phyloP scores from a whole-genome alignment of 305 asterid genomes.

The Nicotiana rustica region DNA sequence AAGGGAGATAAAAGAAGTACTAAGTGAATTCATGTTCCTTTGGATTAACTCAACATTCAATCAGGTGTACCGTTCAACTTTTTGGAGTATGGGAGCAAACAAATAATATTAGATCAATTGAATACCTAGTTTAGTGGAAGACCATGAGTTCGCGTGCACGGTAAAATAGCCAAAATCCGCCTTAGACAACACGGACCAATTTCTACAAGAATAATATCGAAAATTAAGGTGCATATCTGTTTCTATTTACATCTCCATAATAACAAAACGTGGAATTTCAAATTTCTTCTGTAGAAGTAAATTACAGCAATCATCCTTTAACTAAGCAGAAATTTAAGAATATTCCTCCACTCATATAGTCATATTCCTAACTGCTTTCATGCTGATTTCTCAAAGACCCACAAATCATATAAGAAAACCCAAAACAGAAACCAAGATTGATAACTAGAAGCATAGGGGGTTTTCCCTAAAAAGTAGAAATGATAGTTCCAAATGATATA shows the following conservation, averaged over 20 bases:
- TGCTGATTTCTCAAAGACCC: constrained; percentile 21
- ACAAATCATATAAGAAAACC: neutral
- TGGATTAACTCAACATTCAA: no score
- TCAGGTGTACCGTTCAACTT: no score
- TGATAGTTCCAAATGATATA: neutral
- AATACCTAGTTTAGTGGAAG: no score
- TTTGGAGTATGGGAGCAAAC: no score
- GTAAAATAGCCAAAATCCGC: no score
- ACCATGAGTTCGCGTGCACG: no score
- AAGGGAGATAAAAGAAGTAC: no score
- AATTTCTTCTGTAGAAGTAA: constrained; percentile 2
- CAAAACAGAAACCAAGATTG: neutral
- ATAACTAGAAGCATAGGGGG: neutral
- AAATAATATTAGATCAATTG: no score
- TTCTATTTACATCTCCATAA: neutral
- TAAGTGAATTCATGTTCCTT: no score
- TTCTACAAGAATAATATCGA: neutral
- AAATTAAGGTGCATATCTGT: constrained; percentile 9
- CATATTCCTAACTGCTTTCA: neutral
- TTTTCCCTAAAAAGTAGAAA: neutral
- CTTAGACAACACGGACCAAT: neutral
- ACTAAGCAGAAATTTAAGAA: constrained; percentile 27
- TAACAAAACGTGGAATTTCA: neutral
- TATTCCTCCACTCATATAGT: neutral
- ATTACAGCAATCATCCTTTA: constrained; percentile 23